A percentile compares a stretch with the other conserved stretches of the same genome.
Evolutionary conservation across 1,139 yeast species (phyloP).

Genomic region (Candida anutae): DNA sequence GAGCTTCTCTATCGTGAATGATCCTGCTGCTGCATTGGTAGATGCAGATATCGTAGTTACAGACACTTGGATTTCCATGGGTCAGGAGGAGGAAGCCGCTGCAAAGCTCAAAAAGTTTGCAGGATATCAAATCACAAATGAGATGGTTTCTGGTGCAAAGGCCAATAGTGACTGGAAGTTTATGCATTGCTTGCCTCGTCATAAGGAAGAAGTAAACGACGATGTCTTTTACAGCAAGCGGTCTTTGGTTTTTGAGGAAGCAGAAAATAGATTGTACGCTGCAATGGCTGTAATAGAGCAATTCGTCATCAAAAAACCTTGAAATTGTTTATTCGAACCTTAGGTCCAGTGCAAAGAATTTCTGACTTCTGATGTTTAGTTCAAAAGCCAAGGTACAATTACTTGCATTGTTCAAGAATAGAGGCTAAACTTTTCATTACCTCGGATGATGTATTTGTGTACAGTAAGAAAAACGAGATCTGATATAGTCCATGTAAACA

Average conservation of each 20-base stretch:
- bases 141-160: conserved; percentile 46
- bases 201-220: conserved; percentile 86
- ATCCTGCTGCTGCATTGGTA: conserved; percentile 64
- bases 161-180: conserved; percentile 73
- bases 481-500: no score
- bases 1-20: conserved; percentile 55
- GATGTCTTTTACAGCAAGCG: conserved; percentile 81
- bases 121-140: conserved; percentile 76
- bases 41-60: conserved; percentile 81
- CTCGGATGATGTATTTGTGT: no score
- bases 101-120: conserved; percentile 70
- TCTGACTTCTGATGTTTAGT: no score
- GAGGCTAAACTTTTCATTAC: no score
- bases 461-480: no score
- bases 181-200: conserved; percentile 97
- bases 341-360: no score
- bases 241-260: conserved; percentile 88
- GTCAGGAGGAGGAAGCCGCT: conserved; percentile 76
- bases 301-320: conserved; percentile 70
- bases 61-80: conserved; percentile 99
- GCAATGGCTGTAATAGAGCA: conserved; percentile 92
- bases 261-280: conserved; percentile 92
- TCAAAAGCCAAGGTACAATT: no score
- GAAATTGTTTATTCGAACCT: neutral
- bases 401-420: no score